Evolutionary conservation across 2,329 filamentous ascomycete genomes (phyloP), one percentile per base, ranked within the genome.

Genomic region (Ambrosiella cleistominuta): DNA sequence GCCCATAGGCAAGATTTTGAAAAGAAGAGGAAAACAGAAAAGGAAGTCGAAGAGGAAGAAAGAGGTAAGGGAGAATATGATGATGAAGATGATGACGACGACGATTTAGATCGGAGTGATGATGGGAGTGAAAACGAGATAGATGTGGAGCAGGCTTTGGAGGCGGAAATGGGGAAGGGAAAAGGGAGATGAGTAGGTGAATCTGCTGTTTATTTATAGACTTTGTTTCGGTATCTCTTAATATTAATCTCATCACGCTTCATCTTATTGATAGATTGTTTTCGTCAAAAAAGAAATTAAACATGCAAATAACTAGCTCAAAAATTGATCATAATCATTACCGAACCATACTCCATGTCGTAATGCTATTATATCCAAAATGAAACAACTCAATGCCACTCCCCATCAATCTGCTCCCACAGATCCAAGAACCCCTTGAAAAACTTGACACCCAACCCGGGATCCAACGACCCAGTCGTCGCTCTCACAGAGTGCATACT

Each of bases 401-500:
- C 87, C 52, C 71, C 76, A 70, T 96, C 90, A 47, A 96, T 83
- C 65, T 78, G 76, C 74, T 95, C 88, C 74, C 85, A 97, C 62
- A 83, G 74, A 65, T 95, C 88, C 64, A 95, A 78, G 69, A 95
- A 95, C 1, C 84, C 89, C 74, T 88, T 86, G 73, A 95, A 96
- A 63, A 89, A 80, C 71, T 87, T 83, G 15, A 93, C 86, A 3
- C 90, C 91, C 63, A 96, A 72, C 0, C 91, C 91, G 0, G 91
- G 91, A 66, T 97, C 91, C 63, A 90, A 69, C 42, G 80, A 79
- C 1, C 91, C 91, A 0, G 88, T 95, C 0, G 89, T 95, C 0
- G 91, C 91, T 35, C 91, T 79, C 63, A 97, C 86, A 56, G 82
- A 87, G 70, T 97, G 91, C 91, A 97, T 97, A 66, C 85, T 91